Base-by-base conservation (phyloP, 2,329 filamentous ascomycete species). In the Fusarium goolgardi region DNA sequence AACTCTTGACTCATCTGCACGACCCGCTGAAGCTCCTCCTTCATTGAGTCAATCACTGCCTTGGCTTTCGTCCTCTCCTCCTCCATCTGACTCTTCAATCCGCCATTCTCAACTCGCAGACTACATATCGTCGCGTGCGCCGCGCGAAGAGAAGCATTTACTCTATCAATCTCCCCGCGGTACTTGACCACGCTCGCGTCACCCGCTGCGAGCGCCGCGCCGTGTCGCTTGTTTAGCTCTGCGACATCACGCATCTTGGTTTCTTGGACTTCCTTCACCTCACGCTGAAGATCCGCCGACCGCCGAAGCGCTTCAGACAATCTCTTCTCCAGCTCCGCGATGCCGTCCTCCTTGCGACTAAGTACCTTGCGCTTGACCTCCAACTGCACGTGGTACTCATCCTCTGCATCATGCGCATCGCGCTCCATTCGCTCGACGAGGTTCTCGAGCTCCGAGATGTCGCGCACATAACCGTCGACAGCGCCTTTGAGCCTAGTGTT, bases 401-500 rank as follows among this genome's bases (percentile, higher is more conserved):
- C 74, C 5, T 75, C 66, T 0, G 75, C 74, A 2, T 76, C 74
- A 1, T 75, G 72, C 6, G 77, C 74, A 3, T 79, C 75, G 1
- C 62, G 53, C 64, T 89, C 86, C 57, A 88, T 75, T 6, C 77
- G 73, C 61, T 81, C 77, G 21, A 88, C 83, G 1, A 88, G 78
- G 2, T 59, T 71, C 74, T 89, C 86, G 0, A 90, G 80, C 72
- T 86, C 84, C 0, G 75, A 71, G 0, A 89, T 80, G 61, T 89
- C 87, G 6, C 82, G 80, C 11, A 82, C 75, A 70, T 89, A 89
- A 2, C 80, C 80, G 21, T 83, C 82, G 0, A 86, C 79, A 0
- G 86, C 85, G 16, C 80, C 79, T 72, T 83, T 82, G 18, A 89
- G 80, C 3, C 85, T 76, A 53, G 83, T 79, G 18, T 86, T 80